phyloP scores from a whole-genome alignment of 2,329 filamentous ascomycete genomes.

The Talaromyces rugulosus region DNA sequence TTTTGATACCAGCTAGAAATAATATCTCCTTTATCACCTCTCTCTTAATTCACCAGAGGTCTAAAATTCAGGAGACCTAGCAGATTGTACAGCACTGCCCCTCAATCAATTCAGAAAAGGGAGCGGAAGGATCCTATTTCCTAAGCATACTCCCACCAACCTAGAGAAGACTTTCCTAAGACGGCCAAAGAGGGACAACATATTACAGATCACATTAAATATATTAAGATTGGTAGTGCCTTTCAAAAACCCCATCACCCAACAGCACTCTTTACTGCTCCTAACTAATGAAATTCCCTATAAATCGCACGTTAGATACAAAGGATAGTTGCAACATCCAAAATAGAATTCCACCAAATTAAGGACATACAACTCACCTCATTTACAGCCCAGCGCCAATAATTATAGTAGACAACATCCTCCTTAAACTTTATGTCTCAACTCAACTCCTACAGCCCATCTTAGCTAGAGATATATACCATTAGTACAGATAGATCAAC shows the following conservation, averaged over 20 bases:
- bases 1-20: slow-evolving; percentile 11
- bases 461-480: slow-evolving; percentile 23
- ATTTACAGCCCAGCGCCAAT: slow-evolving; percentile 23
- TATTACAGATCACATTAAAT: slow-evolving; percentile 22
- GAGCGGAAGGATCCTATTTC: slow-evolving; percentile 20
- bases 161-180: slow-evolving; percentile 20
- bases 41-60: slow-evolving; percentile 10
- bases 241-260: slow-evolving; percentile 22
- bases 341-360: not conserved
- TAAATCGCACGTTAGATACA: slow-evolving; percentile 13
- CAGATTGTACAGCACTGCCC: slow-evolving; percentile 11
- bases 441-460: slow-evolving; percentile 21
- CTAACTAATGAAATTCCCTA: slow-evolving; percentile 24
- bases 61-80: slow-evolving; percentile 11
- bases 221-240: slow-evolving; percentile 24
- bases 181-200: slow-evolving; percentile 23
- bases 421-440: slow-evolving; percentile 23
- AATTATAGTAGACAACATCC: slow-evolving; percentile 28
- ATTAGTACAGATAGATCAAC: slow-evolving; percentile 21
- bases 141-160: slow-evolving; percentile 23
- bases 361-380: slow-evolving; percentile 22
- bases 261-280: slow-evolving; percentile 25
- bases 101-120: slow-evolving; percentile 10
- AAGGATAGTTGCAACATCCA: not conserved
- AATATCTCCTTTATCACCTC: slow-evolving; percentile 12